A percentile compares a stretch with the other conserved stretches of the same genome.
Evolutionary conservation across 352 stramenopile genomes (phyloP).

Genomic region (Plasmopara viticola): DNA sequence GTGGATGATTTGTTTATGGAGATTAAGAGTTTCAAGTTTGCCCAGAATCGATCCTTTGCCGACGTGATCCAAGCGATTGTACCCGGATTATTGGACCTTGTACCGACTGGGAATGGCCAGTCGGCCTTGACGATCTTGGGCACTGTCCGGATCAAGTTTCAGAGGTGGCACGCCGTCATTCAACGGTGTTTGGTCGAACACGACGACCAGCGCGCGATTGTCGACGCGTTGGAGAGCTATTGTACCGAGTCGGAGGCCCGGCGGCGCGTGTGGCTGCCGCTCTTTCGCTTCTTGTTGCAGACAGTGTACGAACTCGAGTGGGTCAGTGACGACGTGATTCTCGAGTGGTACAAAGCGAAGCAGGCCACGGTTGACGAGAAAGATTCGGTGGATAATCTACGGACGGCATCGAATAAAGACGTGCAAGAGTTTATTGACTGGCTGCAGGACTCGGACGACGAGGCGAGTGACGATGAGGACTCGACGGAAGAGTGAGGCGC

Average conservation of each 20-base stretch:
- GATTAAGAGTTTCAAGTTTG: conserved; percentile 92
- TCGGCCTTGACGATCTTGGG: conserved; percentile 64
- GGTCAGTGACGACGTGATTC: conserved; percentile 89
- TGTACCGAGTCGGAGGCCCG: conserved; percentile 38
- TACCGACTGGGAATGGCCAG: conserved; percentile 41
- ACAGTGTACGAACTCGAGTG: conserved; percentile 91
- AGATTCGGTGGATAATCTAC: conserved; percentile 17
- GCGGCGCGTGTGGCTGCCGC: conserved; percentile 48
- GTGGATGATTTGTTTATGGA: conserved; percentile 90
- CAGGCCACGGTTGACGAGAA: conserved; percentile 4
- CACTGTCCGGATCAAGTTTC: conserved; percentile 76
- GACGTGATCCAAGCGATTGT: conserved; percentile 76
- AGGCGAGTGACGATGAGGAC: conserved; percentile 40
- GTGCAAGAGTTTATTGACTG: conserved; percentile 93
- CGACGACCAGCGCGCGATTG: conserved; percentile 57
- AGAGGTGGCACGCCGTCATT: conserved; percentile 88
- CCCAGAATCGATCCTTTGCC: conserved; percentile 84
- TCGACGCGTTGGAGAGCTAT: conserved; percentile 56
- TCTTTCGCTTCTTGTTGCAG: conserved; percentile 92
- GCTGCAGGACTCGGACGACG: conserved; percentile 74
- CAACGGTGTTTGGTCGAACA: conserved; percentile 84
- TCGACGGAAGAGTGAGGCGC: conserved; percentile 15
- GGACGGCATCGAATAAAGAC: conserved; percentile 45
- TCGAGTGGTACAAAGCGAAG: conserved; percentile 76
- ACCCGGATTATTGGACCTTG: conserved; percentile 58